Evolutionary conservation across 2,329 filamentous ascomycete genomes (phyloP).

Genomic region (Cercospora brassicicola): DNA sequence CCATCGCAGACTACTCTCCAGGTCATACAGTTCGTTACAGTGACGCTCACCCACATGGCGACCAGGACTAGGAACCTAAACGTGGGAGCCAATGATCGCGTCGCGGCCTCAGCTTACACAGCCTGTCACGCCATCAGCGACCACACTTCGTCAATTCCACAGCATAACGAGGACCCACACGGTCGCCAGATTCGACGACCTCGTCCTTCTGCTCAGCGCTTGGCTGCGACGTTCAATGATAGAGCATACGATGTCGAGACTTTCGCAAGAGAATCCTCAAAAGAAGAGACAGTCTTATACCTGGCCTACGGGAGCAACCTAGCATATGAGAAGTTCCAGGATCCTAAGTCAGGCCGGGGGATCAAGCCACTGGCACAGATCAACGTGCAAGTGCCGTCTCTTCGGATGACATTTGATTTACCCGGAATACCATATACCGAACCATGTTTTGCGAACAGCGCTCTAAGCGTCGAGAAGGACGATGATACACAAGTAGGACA

Average conservation of each 20-base stretch:
- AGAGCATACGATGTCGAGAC: slow-evolving; percentile 25
- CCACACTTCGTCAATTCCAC: slow-evolving; percentile 4
- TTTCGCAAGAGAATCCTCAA: slow-evolving; percentile 22
- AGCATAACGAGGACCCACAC: neutral
- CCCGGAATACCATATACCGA: slow-evolving; percentile 82
- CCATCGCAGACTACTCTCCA: neutral
- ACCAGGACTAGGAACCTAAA: neutral
- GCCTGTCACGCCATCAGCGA: slow-evolving; percentile 25
- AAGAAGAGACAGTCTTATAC: slow-evolving; percentile 38
- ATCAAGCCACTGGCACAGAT: slow-evolving; percentile 79
- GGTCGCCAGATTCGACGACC: slow-evolving; percentile 11
- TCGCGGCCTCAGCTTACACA: slow-evolving; percentile 25
- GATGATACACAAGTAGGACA: slow-evolving; percentile 22
- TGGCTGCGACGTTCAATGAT: slow-evolving; percentile 25
- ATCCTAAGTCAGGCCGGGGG: slow-evolving; percentile 63
- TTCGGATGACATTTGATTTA: slow-evolving; percentile 80
- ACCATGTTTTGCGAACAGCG: slow-evolving; percentile 87
- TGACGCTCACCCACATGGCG: neutral
- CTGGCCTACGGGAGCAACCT: slow-evolving; percentile 89
- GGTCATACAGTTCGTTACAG: neutral
- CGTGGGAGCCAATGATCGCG: slow-evolving; percentile 17
- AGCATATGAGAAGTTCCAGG: slow-evolving; percentile 68
- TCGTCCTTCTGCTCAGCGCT: slow-evolving; percentile 22
- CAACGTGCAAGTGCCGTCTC: slow-evolving; percentile 76
- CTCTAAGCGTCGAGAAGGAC: slow-evolving; percentile 53